Conservation (phyloP, 345 rosid genomes). For the Syzygium grande region DNA sequence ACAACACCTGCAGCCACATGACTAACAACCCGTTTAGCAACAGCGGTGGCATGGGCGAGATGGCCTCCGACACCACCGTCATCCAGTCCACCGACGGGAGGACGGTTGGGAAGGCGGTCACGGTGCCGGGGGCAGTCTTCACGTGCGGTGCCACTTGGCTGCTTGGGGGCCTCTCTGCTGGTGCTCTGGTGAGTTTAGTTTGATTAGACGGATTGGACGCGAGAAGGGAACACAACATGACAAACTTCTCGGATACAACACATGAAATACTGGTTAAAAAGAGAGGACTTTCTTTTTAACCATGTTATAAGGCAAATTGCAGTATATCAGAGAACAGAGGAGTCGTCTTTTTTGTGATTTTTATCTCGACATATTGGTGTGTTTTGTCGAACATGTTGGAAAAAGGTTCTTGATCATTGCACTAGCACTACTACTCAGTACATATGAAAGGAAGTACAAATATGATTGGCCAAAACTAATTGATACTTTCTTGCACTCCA, state of each 20-base stretch:
- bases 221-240: not conserved
- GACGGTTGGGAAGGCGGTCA: not conserved
- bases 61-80: not conserved
- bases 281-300: not conserved
- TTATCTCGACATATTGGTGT: not conserved
- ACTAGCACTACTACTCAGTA: not conserved
- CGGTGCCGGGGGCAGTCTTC: not conserved
- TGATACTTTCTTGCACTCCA: not conserved
- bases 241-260: not conserved
- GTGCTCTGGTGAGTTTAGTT: not conserved
- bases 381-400: not conserved
- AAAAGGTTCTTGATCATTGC: not conserved
- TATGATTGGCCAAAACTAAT: not conserved
- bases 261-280: not conserved
- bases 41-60: not conserved
- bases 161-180: not conserved
- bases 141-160: slow-evolving; percentile 2
- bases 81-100: not conserved
- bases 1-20: not conserved
- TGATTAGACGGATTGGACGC: not conserved
- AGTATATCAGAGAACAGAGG: not conserved
- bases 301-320: not conserved
- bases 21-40: not conserved
- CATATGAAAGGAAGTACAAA: not conserved
- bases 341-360: not conserved